These are phyloP conservation scores for Phytopythium oedochilum DNA, from an alignment of 352 stramenopile genomes.

Conservation along the genomic window DNA sequence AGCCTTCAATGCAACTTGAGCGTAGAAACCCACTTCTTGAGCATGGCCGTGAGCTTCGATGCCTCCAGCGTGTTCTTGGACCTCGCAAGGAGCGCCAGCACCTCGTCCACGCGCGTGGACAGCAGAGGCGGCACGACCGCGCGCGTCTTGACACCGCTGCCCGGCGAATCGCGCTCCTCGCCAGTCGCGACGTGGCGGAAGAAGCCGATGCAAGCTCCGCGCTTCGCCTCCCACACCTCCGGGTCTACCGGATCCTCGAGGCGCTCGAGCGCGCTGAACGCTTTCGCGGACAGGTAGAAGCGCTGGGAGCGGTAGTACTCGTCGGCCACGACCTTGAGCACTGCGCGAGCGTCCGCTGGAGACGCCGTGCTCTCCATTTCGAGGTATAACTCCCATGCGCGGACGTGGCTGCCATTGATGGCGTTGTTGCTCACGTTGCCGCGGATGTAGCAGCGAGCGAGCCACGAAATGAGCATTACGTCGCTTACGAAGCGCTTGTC, in stretches of 20 bases:
- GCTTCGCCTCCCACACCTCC: slow-evolving; percentile 77
- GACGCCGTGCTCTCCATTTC: slow-evolving; percentile 35
- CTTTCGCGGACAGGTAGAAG: slow-evolving; percentile 61
- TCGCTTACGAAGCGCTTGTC: neutral
- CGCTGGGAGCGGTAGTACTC: slow-evolving; percentile 56
- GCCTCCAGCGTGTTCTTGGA: slow-evolving; percentile 58
- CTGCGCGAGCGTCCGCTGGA: slow-evolving; percentile 29
- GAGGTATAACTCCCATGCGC: slow-evolving; percentile 67
- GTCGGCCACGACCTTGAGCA: slow-evolving; percentile 68
- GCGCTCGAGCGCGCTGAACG: slow-evolving; percentile 70
- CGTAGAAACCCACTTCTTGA: slow-evolving; percentile 32
- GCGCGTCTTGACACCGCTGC: neutral
- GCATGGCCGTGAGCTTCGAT: slow-evolving; percentile 31
- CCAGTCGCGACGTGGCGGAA: slow-evolving; percentile 50
- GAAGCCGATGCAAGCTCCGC: slow-evolving; percentile 57
- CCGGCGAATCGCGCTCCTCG: slow-evolving; percentile 9
- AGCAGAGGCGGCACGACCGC: slow-evolving; percentile 12
- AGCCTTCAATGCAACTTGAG: neutral
- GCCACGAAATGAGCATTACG: slow-evolving; percentile 37
- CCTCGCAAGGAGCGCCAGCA: slow-evolving; percentile 38
- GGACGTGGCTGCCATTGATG: slow-evolving; percentile 17
- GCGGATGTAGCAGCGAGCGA: slow-evolving; percentile 51
- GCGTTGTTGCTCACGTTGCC: slow-evolving; percentile 1
- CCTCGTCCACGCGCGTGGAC: slow-evolving; percentile 24
- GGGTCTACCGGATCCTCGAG: slow-evolving; percentile 48